These are phyloP conservation scores for Phytophthora cactorum DNA, from an alignment of 352 stramenopile genomes.

Conservation along the genomic window DNA sequence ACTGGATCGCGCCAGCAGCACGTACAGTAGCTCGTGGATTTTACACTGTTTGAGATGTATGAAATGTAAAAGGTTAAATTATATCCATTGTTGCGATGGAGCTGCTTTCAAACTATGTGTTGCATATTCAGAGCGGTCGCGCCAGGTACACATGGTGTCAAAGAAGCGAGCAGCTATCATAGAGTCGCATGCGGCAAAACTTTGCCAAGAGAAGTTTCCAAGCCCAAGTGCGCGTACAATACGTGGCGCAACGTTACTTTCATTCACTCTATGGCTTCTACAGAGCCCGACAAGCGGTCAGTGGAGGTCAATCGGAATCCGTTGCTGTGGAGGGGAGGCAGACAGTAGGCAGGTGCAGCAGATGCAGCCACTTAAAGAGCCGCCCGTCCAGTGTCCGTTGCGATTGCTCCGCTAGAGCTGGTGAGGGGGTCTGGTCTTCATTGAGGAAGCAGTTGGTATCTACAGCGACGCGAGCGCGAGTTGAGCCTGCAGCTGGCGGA, in stretches of 20 bases:
- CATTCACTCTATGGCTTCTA: slow-evolving; percentile 21
- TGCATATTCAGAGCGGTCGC: too few species aligned
- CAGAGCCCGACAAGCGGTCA: slow-evolving; percentile 13
- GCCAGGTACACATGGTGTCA: too few species aligned
- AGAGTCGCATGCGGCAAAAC: not conserved
- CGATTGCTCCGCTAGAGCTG: slow-evolving; percentile 22
- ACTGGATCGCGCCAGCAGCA: slow-evolving; percentile 14
- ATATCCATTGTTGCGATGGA: too few species aligned
- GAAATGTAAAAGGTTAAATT: not conserved
- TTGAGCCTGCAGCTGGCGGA: slow-evolving; percentile 69
- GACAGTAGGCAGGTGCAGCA: slow-evolving; percentile 11
- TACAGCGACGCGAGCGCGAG: slow-evolving; percentile 64
- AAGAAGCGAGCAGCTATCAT: not conserved
- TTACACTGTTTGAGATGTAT: not conserved
- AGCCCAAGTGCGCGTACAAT: not conserved
- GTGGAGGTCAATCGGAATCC: slow-evolving; percentile 18
- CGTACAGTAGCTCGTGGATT: not conserved
- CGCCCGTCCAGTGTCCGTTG: slow-evolving; percentile 32
- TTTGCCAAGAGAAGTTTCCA: slow-evolving; percentile 18
- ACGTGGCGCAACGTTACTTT: not conserved
- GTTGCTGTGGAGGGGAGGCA: slow-evolving; percentile 25
- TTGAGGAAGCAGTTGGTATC: not conserved
- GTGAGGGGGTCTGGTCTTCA: slow-evolving; percentile 20
- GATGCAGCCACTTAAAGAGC: slow-evolving; percentile 19
- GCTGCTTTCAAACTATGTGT: too few species aligned